phyloP scores from a whole-genome alignment of 257 asterid genomes.

The Anisodus tanguticus region DNA sequence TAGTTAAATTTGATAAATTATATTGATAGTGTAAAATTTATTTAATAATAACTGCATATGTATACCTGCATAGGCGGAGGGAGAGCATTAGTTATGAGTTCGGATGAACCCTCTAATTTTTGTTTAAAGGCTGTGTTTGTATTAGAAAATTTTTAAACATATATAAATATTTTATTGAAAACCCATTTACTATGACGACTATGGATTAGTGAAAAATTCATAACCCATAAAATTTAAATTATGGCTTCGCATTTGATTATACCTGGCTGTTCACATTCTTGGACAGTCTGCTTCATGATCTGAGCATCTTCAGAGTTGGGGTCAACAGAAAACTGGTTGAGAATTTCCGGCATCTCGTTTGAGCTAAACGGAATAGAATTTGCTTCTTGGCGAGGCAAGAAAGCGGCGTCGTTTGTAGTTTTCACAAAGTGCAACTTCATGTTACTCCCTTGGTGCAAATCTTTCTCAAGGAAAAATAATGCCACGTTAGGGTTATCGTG shows the following conservation, averaged over 20 bases:
- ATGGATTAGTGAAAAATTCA: too few species aligned
- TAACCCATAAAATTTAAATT: too few species aligned
- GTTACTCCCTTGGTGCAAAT: constrained; percentile 55
- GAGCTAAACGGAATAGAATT: constrained; percentile 78
- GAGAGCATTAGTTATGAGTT: too few species aligned
- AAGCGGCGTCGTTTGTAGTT: constrained; percentile 35
- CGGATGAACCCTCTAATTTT: too few species aligned
- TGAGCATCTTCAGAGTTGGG: constrained; percentile 61
- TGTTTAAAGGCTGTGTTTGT: too few species aligned
- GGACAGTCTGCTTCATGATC: constrained; percentile 56
- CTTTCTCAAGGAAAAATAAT: constrained; percentile 70
- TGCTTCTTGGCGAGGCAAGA: constrained; percentile 64
- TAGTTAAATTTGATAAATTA: too few species aligned
- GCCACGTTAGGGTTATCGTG: constrained; percentile 65
- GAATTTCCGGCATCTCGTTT: constrained; percentile 50
- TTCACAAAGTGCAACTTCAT: constrained; percentile 60
- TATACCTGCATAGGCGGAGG: too few species aligned
- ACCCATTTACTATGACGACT: too few species aligned
- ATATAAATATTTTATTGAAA: too few species aligned
- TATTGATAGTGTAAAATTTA: too few species aligned
- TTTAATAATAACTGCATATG: too few species aligned
- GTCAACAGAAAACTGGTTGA: constrained; percentile 45
- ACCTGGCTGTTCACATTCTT: constrained; percentile 65
- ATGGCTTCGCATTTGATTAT: neutral
- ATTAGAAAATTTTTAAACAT: too few species aligned